Base-by-base conservation (phyloP, 2,329 filamentous ascomycete genomes). In the Pseudopyrenochaeta lycopersici region DNA sequence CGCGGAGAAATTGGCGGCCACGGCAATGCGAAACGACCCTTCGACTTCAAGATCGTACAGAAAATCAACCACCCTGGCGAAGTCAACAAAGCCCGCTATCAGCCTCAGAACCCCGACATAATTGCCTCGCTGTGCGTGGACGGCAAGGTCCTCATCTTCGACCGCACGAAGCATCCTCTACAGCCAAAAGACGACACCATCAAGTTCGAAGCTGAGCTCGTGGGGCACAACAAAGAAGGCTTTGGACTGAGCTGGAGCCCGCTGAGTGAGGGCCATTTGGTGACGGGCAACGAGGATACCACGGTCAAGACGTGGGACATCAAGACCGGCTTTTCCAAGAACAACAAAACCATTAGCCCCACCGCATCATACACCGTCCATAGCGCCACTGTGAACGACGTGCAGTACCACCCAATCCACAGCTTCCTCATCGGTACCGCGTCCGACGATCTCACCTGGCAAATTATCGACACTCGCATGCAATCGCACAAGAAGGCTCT, bases 71-170 rank as follows among this genome's bases (percentile, higher is more conserved):
- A 99, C 74, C 92, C 93, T 14, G 91, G 91, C 60, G 95, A 99
- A 77, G 92, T 99, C 73, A 99, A 99, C 84, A 99, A 98, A 81
- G 96, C 95, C 14, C 89, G 95, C 64, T 98, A 98, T 74, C 93
- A 97, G 77, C 95, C 95, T 11, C 94, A 98, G 75, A 99, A 99
- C 71, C 92, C 94, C 4, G 92, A 99, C 70, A 88, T 99, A 52
- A 96, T 99, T 67, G 95, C 95, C 2, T 97, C 95, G 0, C 88
- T 97, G 78, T 92, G 91, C 61, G 87, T 91, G 7, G 91, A 97
- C 74, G 90, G 91, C 58, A 89, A 88, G 63, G 90, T 97, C 36
- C 87, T 98, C 74, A 88, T 99, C 64, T 99, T 96, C 79, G 95
- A 99, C 79, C 89, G 94, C 63, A 96, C 94, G 47, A 98, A 97